phyloP scores from a whole-genome alignment of 164 flowering plant species.

The Dillenia suffruticosa region DNA sequence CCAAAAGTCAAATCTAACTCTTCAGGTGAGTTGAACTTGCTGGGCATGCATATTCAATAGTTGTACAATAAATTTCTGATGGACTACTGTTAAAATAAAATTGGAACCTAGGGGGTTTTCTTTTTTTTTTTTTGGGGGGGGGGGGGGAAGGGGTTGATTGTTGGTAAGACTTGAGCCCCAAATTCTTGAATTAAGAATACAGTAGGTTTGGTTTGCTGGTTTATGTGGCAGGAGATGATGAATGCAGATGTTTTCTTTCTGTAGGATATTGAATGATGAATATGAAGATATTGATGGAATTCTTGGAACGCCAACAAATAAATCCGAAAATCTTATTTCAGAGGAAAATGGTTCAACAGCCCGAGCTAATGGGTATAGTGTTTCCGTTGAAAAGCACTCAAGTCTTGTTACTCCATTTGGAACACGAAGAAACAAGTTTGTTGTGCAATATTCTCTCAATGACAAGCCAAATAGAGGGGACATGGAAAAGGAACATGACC shows the following conservation, averaged over 20 bases:
- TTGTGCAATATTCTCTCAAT: constrained; percentile 49
- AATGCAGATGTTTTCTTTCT: not conserved
- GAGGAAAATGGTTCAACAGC: constrained; percentile 38
- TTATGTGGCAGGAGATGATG: no score
- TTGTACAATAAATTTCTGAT: no score
- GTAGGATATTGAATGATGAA: constrained; percentile 60
- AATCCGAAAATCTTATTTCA: constrained; percentile 16
- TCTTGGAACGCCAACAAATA: constrained; percentile 48
- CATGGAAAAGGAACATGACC: constrained; percentile 23
- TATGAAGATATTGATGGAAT: constrained; percentile 45
- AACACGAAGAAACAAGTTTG: constrained; percentile 61
- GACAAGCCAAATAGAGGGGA: constrained; percentile 27
- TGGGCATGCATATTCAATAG: no score
- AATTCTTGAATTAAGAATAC: no score
- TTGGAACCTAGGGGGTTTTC: no score
- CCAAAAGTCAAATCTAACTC: no score
- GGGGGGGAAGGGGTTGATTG: no score
- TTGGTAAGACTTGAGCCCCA: no score
- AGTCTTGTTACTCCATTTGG: constrained; percentile 77
- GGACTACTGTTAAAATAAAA: no score
- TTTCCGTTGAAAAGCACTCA: constrained; percentile 41
- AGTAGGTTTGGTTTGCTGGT: no score
- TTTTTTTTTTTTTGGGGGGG: no score
- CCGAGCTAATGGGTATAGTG: constrained; percentile 35
- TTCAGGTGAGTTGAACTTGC: no score